A percentile compares a stretch with the other conserved stretches of the same genome.
Evolutionary conservation across 2,329 filamentous ascomycete species (phyloP).

Genomic region (Botrytis paeoniae): DNA sequence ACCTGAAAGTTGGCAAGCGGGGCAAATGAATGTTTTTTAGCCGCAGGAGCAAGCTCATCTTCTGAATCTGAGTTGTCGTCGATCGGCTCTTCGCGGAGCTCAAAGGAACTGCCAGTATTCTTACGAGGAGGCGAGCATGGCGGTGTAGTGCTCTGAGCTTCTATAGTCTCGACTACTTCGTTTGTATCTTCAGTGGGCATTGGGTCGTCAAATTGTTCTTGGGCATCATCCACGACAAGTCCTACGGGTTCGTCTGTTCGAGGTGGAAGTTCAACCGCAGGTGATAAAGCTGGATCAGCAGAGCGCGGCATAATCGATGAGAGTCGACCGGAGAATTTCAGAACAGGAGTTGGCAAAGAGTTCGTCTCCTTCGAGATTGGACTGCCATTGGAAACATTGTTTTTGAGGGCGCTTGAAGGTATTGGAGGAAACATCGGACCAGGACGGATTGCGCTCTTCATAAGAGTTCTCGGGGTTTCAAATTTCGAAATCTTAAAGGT

Average conservation of each 20-base stretch:
- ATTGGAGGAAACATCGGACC: slow-evolving; percentile 29
- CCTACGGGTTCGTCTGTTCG: slow-evolving; percentile 23
- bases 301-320: slow-evolving; percentile 42
- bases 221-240: not conserved
- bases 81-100: slow-evolving; percentile 49
- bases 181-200: slow-evolving; percentile 26
- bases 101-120: slow-evolving; percentile 37
- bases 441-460: slow-evolving; percentile 29
- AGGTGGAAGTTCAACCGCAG: slow-evolving; percentile 14
- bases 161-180: slow-evolving; percentile 20
- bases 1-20: slow-evolving; percentile 31
- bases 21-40: slow-evolving; percentile 32
- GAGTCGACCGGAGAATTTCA: slow-evolving; percentile 41
- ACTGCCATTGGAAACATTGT: slow-evolving; percentile 15
- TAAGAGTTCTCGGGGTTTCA: slow-evolving; percentile 34
- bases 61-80: slow-evolving; percentile 52
- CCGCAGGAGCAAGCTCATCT: slow-evolving; percentile 46
- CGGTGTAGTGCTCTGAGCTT: slow-evolving; percentile 28
- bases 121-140: slow-evolving; percentile 27
- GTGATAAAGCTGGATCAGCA: slow-evolving; percentile 32
- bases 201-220: slow-evolving; percentile 19
- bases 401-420: slow-evolving; percentile 22
- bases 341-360: slow-evolving; percentile 14
- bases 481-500: slow-evolving; percentile 37
- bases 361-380: not conserved